phyloP scores from a whole-genome alignment of 306 rosid genomes.

The Cucumis hystrix region DNA sequence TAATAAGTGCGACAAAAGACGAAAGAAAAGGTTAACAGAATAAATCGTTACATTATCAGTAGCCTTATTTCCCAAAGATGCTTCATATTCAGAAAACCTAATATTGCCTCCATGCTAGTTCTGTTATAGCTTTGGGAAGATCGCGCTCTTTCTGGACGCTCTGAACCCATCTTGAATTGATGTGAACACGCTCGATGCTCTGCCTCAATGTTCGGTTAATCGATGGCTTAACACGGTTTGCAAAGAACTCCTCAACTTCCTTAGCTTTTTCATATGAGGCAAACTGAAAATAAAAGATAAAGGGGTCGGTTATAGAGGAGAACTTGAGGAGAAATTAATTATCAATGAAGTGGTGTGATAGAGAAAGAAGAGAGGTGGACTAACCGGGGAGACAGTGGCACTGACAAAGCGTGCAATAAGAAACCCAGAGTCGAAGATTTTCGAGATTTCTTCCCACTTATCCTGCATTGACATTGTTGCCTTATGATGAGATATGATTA shows the following conservation, averaged over 20 bases:
- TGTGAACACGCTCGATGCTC: constrained; percentile 68
- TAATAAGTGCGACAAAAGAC: background rate
- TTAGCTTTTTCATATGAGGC: constrained; percentile 66
- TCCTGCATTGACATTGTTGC: constrained; percentile 26
- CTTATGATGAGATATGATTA: background rate
- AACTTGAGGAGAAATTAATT: background rate
- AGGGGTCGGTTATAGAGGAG: background rate
- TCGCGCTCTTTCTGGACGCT: constrained; percentile 35
- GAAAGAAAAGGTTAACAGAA: background rate
- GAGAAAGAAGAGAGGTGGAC: constrained; percentile 16
- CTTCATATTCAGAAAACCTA: background rate
- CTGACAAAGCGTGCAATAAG: constrained; percentile 62
- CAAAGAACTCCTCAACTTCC: constrained; percentile 78
- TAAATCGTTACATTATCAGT: background rate
- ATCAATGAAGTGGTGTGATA: background rate
- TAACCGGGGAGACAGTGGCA: constrained; percentile 61
- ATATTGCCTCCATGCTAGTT: constrained; percentile 36
- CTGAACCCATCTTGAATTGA: constrained; percentile 70
- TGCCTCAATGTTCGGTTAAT: constrained; percentile 77
- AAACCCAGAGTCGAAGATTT: constrained; percentile 69
- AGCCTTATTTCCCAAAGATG: background rate
- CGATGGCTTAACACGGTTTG: constrained; percentile 24
- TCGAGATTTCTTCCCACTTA: constrained; percentile 46
- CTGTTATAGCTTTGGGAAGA: constrained; percentile 32
- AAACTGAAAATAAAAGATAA: constrained; percentile 35